These are phyloP conservation scores for Stenogyne calaminthoides DNA, from an alignment of 305 asterid species.

Conservation along the genomic window DNA sequence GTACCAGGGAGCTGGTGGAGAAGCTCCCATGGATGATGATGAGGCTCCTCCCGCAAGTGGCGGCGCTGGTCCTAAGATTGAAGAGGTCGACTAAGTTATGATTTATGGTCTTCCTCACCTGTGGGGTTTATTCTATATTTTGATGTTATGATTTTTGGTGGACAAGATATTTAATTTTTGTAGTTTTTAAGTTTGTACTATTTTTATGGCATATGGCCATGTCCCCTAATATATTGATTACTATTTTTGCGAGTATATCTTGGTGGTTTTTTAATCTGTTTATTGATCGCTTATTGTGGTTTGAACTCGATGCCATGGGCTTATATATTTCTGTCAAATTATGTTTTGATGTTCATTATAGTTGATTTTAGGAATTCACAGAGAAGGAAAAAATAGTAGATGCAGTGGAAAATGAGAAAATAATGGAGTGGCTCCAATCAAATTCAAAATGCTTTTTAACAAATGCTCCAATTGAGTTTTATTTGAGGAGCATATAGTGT, in stretches of 20 bases:
- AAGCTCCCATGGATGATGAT: slow-evolving; percentile 53
- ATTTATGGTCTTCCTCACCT: neutral
- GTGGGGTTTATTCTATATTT: neutral
- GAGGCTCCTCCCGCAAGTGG: slow-evolving; percentile 40
- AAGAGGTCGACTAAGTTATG: slow-evolving; percentile 56
- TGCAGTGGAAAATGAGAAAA: too few relatives aligned
- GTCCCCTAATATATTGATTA: neutral
- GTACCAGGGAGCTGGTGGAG: slow-evolving; percentile 65
- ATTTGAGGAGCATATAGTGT: too few relatives aligned
- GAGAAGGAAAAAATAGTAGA: too few relatives aligned
- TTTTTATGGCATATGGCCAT: neutral
- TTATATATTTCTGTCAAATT: too few relatives aligned
- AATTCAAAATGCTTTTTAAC: too few relatives aligned
- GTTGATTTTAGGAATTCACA: too few relatives aligned
- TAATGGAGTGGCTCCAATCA: too few relatives aligned
- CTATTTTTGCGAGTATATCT: neutral
- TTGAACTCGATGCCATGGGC: too few relatives aligned
- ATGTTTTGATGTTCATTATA: too few relatives aligned
- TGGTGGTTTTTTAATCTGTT: too few relatives aligned
- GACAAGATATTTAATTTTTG: neutral
- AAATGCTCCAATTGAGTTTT: too few relatives aligned
- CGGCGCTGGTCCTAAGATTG: slow-evolving; percentile 61
- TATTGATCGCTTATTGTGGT: too few relatives aligned
- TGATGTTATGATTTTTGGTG: neutral
- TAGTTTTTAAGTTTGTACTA: slow-evolving; percentile 23